phyloP scores from a whole-genome alignment of 2,329 filamentous ascomycete species.

The Cladosporium sp. region DNA sequence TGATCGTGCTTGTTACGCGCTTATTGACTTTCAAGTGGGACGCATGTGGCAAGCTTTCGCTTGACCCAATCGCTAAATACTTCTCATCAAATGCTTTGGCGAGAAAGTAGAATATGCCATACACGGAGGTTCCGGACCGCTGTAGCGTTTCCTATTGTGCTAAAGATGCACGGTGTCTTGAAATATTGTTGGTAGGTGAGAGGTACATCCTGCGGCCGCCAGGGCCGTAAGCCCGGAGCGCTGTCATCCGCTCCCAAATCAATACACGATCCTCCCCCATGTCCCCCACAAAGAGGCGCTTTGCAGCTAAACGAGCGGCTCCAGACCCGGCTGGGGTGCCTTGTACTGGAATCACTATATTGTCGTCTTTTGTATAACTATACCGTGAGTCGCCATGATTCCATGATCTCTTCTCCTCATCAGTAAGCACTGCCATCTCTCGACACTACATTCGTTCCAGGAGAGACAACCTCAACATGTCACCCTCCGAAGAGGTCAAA shows the following conservation, averaged over 20 bases:
- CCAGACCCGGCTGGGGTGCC: conserved; percentile 7
- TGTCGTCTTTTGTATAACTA: conserved; percentile 6
- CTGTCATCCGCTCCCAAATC: conserved; percentile 9
- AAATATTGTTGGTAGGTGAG: neutral
- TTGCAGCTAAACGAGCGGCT: conserved; percentile 11
- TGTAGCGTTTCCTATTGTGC: conserved; percentile 5
- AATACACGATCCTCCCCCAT: neutral
- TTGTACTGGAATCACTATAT: neutral
- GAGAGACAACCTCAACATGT: conserved; percentile 5
- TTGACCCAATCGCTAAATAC: neutral
- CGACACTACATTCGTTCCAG: neutral
- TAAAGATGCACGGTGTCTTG: conserved; percentile 1
- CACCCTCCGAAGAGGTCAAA: conserved; percentile 7
- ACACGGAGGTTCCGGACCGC: conserved; percentile 12
- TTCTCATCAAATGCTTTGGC: neutral
- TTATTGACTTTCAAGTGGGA: too few relatives aligned
- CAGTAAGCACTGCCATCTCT: neutral
- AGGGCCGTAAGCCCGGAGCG: conserved; percentile 9
- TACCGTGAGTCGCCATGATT: neutral
- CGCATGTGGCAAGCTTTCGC: neutral
- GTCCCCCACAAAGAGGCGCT: conserved; percentile 10
- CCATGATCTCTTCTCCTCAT: neutral
- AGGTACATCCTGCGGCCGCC: conserved; percentile 1
- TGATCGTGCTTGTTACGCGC: too few relatives aligned
- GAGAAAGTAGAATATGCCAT: neutral